phyloP scores from a whole-genome alignment of 371 early-diverging fungal genomes.

The Circinella minor region DNA sequence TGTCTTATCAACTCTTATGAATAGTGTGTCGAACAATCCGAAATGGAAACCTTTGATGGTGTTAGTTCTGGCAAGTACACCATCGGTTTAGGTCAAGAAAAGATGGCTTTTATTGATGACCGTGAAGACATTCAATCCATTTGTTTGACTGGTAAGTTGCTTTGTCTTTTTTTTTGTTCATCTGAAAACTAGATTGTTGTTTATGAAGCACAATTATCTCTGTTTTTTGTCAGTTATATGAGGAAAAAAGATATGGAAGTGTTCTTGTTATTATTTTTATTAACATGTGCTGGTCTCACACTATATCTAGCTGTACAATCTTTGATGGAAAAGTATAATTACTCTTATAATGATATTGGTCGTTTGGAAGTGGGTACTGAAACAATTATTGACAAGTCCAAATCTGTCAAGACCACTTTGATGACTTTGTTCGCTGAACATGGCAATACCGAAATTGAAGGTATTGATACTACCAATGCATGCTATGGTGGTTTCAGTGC shows the following conservation, averaged over 20 bases:
- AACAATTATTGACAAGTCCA: constrained; percentile 97
- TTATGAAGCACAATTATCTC: not conserved
- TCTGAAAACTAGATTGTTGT: not conserved
- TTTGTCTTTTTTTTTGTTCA: not conserved
- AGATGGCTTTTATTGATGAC: constrained; percentile 96
- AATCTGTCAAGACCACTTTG: constrained; percentile 95
- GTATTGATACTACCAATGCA: constrained; percentile 97
- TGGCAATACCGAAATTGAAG: constrained; percentile 93
- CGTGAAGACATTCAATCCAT: constrained; percentile 96
- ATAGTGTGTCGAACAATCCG: constrained; percentile 88
- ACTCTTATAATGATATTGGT: constrained; percentile 86
- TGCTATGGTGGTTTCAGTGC: constrained; percentile 99
- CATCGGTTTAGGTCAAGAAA: constrained; percentile 94
- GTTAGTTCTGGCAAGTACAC: constrained; percentile 97
- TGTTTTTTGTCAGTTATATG: not conserved
- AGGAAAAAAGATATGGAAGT: too few species aligned
- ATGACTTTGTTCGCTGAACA: constrained; percentile 93
- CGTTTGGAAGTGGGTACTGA: constrained; percentile 98
- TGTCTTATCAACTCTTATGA: too few species aligned
- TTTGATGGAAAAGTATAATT: constrained; percentile 91
- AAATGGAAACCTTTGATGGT: constrained; percentile 89
- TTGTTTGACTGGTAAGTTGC: constrained; percentile 78
- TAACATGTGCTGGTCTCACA: not conserved
- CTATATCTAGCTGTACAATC: constrained; percentile 79
- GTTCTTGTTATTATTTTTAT: not conserved